Conservation (phyloP, 345 rosid species). For the Streptanthus diversifolius region DNA sequence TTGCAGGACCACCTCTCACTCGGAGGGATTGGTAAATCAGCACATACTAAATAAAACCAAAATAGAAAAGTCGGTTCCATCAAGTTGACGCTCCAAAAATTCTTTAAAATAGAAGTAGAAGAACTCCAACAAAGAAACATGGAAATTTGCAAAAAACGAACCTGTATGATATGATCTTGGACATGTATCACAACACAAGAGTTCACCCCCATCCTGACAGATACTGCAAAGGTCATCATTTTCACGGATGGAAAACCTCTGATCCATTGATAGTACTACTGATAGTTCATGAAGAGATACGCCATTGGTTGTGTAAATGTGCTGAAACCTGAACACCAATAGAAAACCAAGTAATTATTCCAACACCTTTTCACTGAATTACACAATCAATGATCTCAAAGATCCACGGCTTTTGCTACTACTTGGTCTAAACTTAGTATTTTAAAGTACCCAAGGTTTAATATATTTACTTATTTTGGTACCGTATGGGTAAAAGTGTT, state of each 20-base stretch:
- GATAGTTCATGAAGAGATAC: constrained; percentile 96
- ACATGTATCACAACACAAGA: constrained; percentile 91
- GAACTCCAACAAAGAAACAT: constrained; percentile 5
- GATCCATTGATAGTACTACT: constrained; percentile 51
- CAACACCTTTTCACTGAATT: not conserved
- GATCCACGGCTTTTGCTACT: not conserved
- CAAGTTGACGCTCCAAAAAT: constrained; percentile 3
- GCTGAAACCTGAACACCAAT: constrained; percentile 56
- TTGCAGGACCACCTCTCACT: constrained; percentile 80
- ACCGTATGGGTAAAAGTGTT: not conserved
- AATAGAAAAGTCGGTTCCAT: not conserved
- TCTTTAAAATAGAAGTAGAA: not conserved
- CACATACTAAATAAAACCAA: constrained; percentile 22
- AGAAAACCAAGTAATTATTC: constrained; percentile 1
- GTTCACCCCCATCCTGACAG: constrained; percentile 81
- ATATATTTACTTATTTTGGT: not conserved
- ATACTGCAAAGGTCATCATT: constrained; percentile 87
- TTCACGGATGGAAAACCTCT: constrained; percentile 51
- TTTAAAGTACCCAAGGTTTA: not conserved
- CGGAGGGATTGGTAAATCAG: constrained; percentile 50
- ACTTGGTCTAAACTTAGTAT: not conserved
- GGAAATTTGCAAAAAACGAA: constrained; percentile 19
- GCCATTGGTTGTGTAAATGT: constrained; percentile 95
- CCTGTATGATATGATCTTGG: constrained; percentile 95
- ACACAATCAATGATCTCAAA: not conserved